Evolutionary conservation across 2,329 filamentous ascomycete genomes (phyloP).

Genomic region (Colletotrichum sp.): DNA sequence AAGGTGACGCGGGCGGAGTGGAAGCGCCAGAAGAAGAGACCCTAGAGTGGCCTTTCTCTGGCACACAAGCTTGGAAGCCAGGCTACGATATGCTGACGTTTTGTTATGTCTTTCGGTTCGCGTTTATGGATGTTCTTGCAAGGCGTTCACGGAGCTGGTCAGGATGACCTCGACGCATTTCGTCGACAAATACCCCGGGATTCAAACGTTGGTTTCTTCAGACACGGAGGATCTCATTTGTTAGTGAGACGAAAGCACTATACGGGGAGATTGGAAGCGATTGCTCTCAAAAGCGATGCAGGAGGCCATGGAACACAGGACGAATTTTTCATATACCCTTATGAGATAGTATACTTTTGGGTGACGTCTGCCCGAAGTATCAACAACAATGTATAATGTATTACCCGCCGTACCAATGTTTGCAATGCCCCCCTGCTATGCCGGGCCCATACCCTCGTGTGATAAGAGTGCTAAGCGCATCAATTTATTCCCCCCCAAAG

Average conservation of each 20-base stretch:
- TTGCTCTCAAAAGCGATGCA: neutral
- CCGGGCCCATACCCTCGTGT: neutral
- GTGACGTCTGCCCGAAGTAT: neutral
- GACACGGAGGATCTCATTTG: neutral
- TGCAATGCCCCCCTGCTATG: neutral
- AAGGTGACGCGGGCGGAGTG: constrained; percentile 87
- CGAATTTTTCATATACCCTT: constrained; percentile 8
- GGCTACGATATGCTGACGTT: neutral
- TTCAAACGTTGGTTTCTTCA: neutral
- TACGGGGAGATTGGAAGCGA: neutral
- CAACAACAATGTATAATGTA: constrained; percentile 15
- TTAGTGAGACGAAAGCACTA: neutral
- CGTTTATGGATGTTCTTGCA: constrained; percentile 3
- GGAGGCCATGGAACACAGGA: neutral
- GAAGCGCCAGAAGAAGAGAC: constrained; percentile 64
- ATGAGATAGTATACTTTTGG: neutral
- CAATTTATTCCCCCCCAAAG: neutral
- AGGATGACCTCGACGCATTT: neutral
- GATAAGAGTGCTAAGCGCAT: neutral
- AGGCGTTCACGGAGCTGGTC: constrained; percentile 11
- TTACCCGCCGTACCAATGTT: neutral
- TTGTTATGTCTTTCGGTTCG: neutral
- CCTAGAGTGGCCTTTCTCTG: constrained; percentile 29
- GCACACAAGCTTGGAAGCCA: neutral
- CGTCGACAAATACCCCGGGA: constrained; percentile 10